phyloP scores from a whole-genome alignment of 2,329 filamentous ascomycete species.

The Diaporthe helianthi region DNA sequence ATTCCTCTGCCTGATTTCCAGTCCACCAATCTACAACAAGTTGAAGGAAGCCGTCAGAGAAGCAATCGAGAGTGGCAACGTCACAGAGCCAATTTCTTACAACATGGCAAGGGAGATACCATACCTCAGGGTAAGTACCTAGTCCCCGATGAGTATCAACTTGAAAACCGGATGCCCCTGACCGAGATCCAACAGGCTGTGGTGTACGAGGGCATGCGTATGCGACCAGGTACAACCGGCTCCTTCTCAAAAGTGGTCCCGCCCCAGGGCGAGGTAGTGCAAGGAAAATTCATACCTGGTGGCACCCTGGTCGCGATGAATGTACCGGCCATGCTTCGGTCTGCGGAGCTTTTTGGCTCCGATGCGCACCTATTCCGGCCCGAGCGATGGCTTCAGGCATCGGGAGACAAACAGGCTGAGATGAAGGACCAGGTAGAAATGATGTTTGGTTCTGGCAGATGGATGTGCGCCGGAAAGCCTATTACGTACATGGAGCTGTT shows the following conservation, averaged over 20 bases:
- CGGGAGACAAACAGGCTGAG: conserved; percentile 47
- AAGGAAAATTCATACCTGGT: conserved; percentile 31
- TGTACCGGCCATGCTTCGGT: conserved; percentile 69
- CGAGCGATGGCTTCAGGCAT: conserved; percentile 53
- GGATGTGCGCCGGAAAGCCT: conserved; percentile 30
- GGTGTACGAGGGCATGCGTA: conserved; percentile 57
- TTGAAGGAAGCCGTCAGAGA: conserved; percentile 55
- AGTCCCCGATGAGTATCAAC: no score
- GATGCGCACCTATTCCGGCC: conserved; percentile 56
- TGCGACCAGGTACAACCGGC: conserved; percentile 50
- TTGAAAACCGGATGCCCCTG: neutral
- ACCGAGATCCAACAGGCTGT: conserved; percentile 46
- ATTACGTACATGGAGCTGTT: conserved; percentile 31
- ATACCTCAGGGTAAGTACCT: conserved; percentile 47
- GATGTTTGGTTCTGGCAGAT: conserved; percentile 55
- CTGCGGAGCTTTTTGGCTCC: conserved; percentile 60
- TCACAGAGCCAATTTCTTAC: conserved; percentile 36
- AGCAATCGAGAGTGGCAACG: conserved; percentile 43
- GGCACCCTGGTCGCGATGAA: conserved; percentile 32
- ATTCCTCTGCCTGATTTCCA: conserved; percentile 50
- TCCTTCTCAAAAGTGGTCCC: conserved; percentile 39
- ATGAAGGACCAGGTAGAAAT: conserved; percentile 56
- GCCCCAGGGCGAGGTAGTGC: conserved; percentile 41
- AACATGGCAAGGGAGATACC: conserved; percentile 45
- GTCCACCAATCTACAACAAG: conserved; percentile 50